These are phyloP conservation scores for Starmera quercuum DNA, from an alignment of 805 yeast genomes.

Conservation along the genomic window DNA sequence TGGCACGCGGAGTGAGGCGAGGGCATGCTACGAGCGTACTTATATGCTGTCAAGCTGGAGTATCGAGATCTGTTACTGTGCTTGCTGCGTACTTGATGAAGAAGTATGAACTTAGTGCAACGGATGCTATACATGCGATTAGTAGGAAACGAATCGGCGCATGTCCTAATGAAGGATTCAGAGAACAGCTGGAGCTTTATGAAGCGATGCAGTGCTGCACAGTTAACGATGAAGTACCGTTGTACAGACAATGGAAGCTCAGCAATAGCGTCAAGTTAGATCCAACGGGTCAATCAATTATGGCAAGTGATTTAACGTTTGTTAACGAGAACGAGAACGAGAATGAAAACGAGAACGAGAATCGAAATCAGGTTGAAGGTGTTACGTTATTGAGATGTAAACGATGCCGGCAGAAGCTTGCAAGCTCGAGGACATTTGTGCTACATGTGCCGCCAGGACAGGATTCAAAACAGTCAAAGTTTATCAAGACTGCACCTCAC, in stretches of 20 bases:
- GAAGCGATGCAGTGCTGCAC: conserved; percentile 33
- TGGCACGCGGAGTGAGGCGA: conserved; percentile 17
- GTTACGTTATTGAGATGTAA: conserved; percentile 59
- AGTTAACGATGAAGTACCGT: conserved; percentile 22
- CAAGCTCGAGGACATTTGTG: conserved; percentile 53
- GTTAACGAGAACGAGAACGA: conserved; percentile 20
- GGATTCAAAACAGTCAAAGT: conserved; percentile 57
- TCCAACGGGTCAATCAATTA: conserved; percentile 29
- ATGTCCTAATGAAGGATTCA: conserved; percentile 69
- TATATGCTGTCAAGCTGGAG: conserved; percentile 87
- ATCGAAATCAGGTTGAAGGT: not conserved
- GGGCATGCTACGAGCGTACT: conserved; percentile 39
- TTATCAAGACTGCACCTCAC: conserved; percentile 55
- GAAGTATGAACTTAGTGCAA: conserved; percentile 48
- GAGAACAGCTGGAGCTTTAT: conserved; percentile 63
- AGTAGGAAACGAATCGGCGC: conserved; percentile 50
- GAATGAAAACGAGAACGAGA: conserved; percentile 17
- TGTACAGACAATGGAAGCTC: conserved; percentile 38
- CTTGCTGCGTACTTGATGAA: conserved; percentile 86
- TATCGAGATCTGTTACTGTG: conserved; percentile 82
- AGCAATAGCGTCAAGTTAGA: conserved; percentile 29
- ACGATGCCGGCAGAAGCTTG: conserved; percentile 68
- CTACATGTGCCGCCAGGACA: conserved; percentile 61
- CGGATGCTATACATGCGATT: conserved; percentile 72
- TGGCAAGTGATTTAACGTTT: conserved; percentile 23